Evolutionary conservation across 352 stramenopile species (phyloP).

Genomic region (Phytophthora fragariae): DNA sequence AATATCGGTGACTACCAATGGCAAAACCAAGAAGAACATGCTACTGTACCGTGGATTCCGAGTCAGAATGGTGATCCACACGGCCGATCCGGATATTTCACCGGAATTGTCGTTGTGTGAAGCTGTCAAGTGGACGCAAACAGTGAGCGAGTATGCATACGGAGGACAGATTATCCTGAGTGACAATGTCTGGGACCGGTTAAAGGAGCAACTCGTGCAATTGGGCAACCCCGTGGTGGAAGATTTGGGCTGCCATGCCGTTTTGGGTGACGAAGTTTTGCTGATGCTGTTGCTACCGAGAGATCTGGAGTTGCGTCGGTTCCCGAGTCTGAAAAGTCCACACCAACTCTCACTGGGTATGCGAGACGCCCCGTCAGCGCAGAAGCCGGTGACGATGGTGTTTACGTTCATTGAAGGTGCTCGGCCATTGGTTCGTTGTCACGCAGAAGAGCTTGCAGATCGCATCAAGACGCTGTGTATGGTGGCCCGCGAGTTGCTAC

Average conservation of each 20-base stretch:
- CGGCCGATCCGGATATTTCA: constrained; percentile 58
- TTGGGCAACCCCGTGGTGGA: constrained; percentile 90
- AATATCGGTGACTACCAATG: constrained; percentile 58
- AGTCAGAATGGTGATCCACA: constrained; percentile 89
- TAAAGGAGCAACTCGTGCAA: constrained; percentile 89
- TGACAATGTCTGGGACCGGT: constrained; percentile 85
- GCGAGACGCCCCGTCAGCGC: constrained; percentile 81
- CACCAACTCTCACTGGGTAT: constrained; percentile 80
- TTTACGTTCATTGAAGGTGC: constrained; percentile 92
- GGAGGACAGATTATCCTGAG: constrained; percentile 88
- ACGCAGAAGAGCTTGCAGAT: constrained; percentile 85
- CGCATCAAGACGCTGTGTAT: constrained; percentile 88
- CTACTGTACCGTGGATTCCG: constrained; percentile 86
- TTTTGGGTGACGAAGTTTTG: constrained; percentile 78
- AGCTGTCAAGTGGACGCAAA: constrained; percentile 88
- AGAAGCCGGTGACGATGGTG: constrained; percentile 87
- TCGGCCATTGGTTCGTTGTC: constrained; percentile 78
- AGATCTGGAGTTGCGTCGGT: constrained; percentile 78
- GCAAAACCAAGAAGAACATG: constrained; percentile 79
- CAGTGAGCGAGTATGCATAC: constrained; percentile 83
- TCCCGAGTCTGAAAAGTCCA: constrained; percentile 76
- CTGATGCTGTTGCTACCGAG: constrained; percentile 84
- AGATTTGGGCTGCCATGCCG: constrained; percentile 79
- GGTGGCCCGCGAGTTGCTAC: constrained; percentile 73
- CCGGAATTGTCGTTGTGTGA: constrained; percentile 72